phyloP scores from a whole-genome alignment of 2,329 filamentous ascomycete genomes.

The Neurospora sp. region DNA sequence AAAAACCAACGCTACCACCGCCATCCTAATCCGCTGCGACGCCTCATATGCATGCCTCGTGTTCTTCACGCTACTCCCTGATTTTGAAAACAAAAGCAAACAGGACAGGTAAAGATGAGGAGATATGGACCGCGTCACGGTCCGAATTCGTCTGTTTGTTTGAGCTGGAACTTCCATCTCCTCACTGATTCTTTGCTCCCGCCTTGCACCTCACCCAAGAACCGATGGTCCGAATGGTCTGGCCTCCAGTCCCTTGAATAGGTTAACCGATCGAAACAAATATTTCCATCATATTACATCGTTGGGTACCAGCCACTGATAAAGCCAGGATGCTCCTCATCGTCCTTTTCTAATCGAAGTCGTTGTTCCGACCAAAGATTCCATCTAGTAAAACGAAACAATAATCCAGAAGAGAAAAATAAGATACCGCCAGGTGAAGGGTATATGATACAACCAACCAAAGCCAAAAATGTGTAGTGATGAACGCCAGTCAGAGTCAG shows the following conservation, averaged over 20 bases:
- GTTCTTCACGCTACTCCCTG: slow-evolving; percentile 1
- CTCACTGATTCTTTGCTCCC: background rate
- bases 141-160: background rate
- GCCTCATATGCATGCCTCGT: slow-evolving; percentile 4
- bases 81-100: background rate
- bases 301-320: background rate
- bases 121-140: background rate
- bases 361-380: background rate
- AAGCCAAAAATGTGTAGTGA: background rate
- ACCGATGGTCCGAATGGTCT: background rate
- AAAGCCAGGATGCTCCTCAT: background rate
- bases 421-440: background rate
- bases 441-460: background rate
- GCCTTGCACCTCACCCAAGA: background rate
- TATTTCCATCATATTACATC: background rate
- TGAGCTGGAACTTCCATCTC: background rate
- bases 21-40: background rate
- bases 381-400: background rate
- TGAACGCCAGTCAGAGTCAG: background rate
- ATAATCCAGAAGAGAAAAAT: background rate
- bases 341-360: background rate
- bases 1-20: background rate
- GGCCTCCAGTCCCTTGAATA: background rate
- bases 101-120: background rate
- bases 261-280: background rate